Percentiles rank a stretch among this genome's conserved stretches.
phyloP scores from a whole-genome alignment of 1,284 basidiomycete genomes.

The Coniferiporia sulphurascens region DNA sequence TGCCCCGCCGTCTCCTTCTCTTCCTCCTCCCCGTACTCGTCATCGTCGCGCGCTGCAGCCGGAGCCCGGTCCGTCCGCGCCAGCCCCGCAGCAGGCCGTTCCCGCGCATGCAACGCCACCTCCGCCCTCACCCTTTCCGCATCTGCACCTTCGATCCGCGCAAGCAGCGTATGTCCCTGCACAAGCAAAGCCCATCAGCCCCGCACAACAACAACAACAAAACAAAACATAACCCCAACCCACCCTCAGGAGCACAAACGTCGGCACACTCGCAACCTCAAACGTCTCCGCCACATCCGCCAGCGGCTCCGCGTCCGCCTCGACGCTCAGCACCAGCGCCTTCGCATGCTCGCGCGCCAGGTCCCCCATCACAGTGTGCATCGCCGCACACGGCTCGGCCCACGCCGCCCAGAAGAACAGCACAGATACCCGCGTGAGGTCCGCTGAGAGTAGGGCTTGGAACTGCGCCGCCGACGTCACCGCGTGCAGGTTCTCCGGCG shows the following conservation, averaged over 20 bases:
- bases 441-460: constrained; percentile 65
- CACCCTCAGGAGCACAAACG: constrained; percentile 81
- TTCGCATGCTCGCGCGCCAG: constrained; percentile 69
- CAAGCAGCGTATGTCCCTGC: constrained; percentile 88
- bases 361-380: constrained; percentile 73
- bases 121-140: constrained; percentile 36
- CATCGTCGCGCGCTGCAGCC: constrained; percentile 23
- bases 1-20: constrained; percentile 61
- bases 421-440: constrained; percentile 76
- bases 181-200: neutral
- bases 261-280: constrained; percentile 87
- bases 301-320: constrained; percentile 88
- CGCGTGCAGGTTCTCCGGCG: constrained; percentile 42
- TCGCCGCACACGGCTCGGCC: constrained; percentile 85
- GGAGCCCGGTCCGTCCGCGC: constrained; percentile 34
- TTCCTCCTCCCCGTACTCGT: constrained; percentile 20
- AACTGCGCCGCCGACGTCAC: constrained; percentile 70
- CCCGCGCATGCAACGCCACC: no score
- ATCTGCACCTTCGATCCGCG: constrained; percentile 81
- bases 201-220: neutral
- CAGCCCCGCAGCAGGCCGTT: constrained; percentile 34
- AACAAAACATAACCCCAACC: constrained; percentile 26
- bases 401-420: constrained; percentile 93
- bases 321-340: constrained; percentile 67
- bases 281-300: constrained; percentile 92